Percentiles rank a stretch among this genome's conserved stretches.
Conservation (phyloP, 331 rosid species). For the Arachis monticola region DNA sequence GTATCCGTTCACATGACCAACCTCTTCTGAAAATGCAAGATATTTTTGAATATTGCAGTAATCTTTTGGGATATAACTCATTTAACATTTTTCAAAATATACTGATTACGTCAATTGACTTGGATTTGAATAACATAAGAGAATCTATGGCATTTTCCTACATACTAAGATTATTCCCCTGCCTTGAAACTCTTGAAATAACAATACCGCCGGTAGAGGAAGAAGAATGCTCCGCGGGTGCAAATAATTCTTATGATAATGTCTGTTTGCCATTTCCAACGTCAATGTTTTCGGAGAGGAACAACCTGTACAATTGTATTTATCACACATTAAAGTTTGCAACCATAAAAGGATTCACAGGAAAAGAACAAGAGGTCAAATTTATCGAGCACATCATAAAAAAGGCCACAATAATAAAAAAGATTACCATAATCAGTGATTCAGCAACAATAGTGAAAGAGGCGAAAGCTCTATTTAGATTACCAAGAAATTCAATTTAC, state of each 20-base stretch:
- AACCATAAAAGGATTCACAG: slow-evolving; percentile 24
- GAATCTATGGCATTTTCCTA: not conserved
- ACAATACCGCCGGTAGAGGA: not conserved
- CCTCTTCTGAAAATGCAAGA: not conserved
- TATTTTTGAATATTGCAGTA: slow-evolving; percentile 27
- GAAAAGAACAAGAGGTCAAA: slow-evolving; percentile 34
- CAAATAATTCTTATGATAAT: no score
- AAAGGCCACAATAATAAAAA: not conserved
- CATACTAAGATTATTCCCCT: not conserved
- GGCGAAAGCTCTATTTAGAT: no score
- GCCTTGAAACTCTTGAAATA: slow-evolving; percentile 26
- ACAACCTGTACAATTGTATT: slow-evolving; percentile 12
- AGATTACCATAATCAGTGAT: not conserved
- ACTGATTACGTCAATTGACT: slow-evolving; percentile 26
- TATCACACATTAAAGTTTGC: slow-evolving; percentile 24
- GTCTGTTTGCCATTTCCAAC: not conserved
- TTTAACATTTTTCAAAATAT: not conserved
- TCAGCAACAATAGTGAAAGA: no score
- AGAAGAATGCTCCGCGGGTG: not conserved
- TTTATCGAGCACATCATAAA: slow-evolving; percentile 32
- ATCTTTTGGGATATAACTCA: not conserved
- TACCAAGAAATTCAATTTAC: no score
- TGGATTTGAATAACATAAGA: not conserved
- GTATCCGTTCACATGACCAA: no score
- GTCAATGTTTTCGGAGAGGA: slow-evolving; percentile 31